A percentile compares a stretch with the other conserved stretches of the same genome.
Evolutionary conservation across 1,284 basidiomycete genomes (phyloP).

Genomic region (Marasmius oreades): DNA sequence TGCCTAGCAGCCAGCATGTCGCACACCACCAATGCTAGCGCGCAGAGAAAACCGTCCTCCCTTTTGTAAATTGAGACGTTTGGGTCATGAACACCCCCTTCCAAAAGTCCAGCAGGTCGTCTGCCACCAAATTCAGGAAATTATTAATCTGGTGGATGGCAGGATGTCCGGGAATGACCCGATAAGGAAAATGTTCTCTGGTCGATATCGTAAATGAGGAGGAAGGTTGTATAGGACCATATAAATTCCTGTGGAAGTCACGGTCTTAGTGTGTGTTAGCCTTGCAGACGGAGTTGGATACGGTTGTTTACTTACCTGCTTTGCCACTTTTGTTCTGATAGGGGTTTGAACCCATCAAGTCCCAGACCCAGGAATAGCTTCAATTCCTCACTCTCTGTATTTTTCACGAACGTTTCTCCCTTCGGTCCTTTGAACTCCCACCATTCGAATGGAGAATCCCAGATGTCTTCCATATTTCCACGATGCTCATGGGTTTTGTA

Average conservation of each 20-base stretch:
- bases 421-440: no score
- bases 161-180: slow-evolving; percentile 28
- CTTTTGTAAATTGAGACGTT: no score
- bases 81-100: no score
- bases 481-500: not conserved
- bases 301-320: slow-evolving; percentile 3
- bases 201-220: no score
- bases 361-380: slow-evolving; percentile 9
- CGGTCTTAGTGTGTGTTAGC: no score
- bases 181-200: slow-evolving; percentile 28
- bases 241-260: no score
- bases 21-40: no score
- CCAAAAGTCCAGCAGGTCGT: not conserved
- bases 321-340: slow-evolving; percentile 1
- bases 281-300: not conserved
- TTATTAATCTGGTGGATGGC: slow-evolving; percentile 23
- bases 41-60: no score
- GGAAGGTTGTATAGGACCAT: no score
- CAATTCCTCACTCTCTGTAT: slow-evolving; percentile 2
- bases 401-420: no score
- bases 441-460: no score
- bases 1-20: slow-evolving; percentile 31
- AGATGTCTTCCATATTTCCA: no score
- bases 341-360: slow-evolving; percentile 14
- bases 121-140: slow-evolving; percentile 18